These are phyloP conservation scores for Cardamine resedifolia DNA, from an alignment of 345 rosid species.

Conservation along the genomic window DNA sequence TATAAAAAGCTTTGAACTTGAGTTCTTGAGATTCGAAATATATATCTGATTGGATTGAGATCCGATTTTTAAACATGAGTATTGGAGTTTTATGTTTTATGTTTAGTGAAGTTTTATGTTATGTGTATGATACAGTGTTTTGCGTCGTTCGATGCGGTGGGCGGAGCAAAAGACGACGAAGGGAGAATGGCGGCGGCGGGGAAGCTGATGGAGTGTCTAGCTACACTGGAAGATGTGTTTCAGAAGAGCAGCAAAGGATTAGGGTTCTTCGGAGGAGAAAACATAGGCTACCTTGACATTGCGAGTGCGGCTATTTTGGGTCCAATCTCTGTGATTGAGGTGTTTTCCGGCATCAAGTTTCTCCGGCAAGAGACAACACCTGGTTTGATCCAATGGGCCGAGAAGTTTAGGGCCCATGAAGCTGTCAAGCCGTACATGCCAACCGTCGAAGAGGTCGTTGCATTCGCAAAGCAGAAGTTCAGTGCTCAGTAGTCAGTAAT, in stretches of 20 bases:
- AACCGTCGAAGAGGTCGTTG: constrained; percentile 58
- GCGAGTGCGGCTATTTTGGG: constrained; percentile 52
- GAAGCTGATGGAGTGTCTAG: constrained; percentile 42
- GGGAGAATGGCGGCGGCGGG: constrained; percentile 40
- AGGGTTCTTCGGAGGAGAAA: constrained; percentile 65
- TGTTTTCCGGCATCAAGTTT: constrained; percentile 37
- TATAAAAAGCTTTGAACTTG: neutral
- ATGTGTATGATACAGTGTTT: constrained; percentile 40
- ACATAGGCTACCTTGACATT: constrained; percentile 62
- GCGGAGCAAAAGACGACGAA: constrained; percentile 41
- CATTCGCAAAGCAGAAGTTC: constrained; percentile 47
- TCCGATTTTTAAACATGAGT: neutral
- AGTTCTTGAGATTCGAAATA: neutral
- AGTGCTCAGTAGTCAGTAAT: constrained; percentile 1
- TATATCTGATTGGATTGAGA: neutral
- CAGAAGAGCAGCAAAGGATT: constrained; percentile 56
- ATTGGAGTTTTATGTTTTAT: neutral
- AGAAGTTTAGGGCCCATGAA: constrained; percentile 46
- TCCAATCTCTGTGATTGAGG: constrained; percentile 54
- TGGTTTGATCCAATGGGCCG: constrained; percentile 54
- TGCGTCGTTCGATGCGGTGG: constrained; percentile 37
- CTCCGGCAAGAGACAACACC: constrained; percentile 50
- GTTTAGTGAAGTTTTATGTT: neutral
- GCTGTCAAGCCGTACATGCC: constrained; percentile 67
- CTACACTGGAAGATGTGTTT: constrained; percentile 50